These are phyloP conservation scores for Cyberlindnera japonica DNA, from an alignment of 805 yeast species.

Conservation along the genomic window DNA sequence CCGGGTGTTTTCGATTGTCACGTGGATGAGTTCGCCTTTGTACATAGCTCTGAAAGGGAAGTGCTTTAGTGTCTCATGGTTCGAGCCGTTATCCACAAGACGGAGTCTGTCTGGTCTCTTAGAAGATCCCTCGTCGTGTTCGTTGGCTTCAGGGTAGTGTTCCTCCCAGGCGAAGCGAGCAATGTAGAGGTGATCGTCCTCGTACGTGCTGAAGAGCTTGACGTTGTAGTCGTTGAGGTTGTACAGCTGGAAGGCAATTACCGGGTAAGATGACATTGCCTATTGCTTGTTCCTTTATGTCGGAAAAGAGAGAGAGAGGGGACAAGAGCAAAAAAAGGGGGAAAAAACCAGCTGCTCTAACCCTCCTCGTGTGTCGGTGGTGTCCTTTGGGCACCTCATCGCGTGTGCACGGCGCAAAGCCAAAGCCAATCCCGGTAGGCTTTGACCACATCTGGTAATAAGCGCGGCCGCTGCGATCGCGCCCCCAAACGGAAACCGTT, in stretches of 20 bases:
- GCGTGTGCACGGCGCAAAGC: background rate
- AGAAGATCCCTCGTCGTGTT: conserved; percentile 24
- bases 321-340: background rate
- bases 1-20: conserved; percentile 12
- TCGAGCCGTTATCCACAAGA: conserved; percentile 5
- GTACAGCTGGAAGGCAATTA: conserved; percentile 23
- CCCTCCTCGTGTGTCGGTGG: too few relatives aligned
- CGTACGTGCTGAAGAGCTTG: conserved; percentile 19
- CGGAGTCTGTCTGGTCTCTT: conserved; percentile 19
- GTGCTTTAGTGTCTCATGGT: conserved; percentile 12
- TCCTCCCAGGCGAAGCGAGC: conserved; percentile 21
- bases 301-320: background rate
- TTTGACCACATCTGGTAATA: conserved; percentile 1
- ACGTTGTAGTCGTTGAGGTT: conserved; percentile 26
- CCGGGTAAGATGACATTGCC: conserved; percentile 13
- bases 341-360: background rate
- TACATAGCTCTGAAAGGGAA: conserved; percentile 25
- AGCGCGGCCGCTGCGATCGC: background rate
- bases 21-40: conserved; percentile 15
- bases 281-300: background rate
- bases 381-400: too few relatives aligned
- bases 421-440: background rate
- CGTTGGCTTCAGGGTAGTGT: conserved; percentile 15
- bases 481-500: background rate
- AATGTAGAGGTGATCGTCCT: conserved; percentile 22